These are phyloP conservation scores for Aspergillus campestris DNA, from an alignment of 495 filamentous ascomycete genomes.

Conservation along the genomic window DNA sequence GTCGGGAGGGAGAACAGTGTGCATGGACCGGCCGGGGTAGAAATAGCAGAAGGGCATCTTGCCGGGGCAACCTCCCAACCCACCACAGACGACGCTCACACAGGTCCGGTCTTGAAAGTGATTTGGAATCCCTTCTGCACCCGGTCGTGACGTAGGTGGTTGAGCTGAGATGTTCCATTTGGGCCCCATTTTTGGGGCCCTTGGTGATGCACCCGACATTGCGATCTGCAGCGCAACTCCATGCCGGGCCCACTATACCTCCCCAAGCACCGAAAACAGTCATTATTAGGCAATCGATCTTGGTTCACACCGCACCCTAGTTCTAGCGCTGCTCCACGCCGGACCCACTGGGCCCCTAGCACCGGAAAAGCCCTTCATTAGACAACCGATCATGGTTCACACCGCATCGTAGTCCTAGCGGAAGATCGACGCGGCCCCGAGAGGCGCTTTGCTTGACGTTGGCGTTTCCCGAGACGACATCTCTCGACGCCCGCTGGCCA, in stretches of 20 bases:
- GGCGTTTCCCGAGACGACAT: neutral
- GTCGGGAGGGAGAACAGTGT: slow-evolving; percentile 1
- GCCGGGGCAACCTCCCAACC: slow-evolving; percentile 1
- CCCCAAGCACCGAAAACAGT: neutral
- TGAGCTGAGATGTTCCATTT: slow-evolving; percentile 1
- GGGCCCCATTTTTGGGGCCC: neutral
- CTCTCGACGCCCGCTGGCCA: neutral
- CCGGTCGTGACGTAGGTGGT: slow-evolving; percentile 2
- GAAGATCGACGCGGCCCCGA: neutral
- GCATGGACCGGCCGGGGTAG: slow-evolving; percentile 3
- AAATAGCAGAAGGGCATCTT: slow-evolving; percentile 1
- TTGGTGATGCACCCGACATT: slow-evolving; percentile 4
- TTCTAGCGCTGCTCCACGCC: slow-evolving; percentile 2
- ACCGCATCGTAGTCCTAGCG: slow-evolving; percentile 1
- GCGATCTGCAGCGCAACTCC: slow-evolving; percentile 2
- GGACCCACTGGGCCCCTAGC: slow-evolving; percentile 1
- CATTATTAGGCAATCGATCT: slow-evolving; percentile 1
- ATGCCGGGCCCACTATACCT: slow-evolving; percentile 4
- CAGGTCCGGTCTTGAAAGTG: neutral
- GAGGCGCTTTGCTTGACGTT: slow-evolving; percentile 1
- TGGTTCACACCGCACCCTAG: slow-evolving; percentile 1
- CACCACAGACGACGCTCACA: slow-evolving; percentile 1
- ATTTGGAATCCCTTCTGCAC: slow-evolving; percentile 4
- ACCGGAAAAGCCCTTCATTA: slow-evolving; percentile 1
- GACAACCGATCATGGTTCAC: slow-evolving; percentile 1